Conservation (phyloP, 2,329 filamentous ascomycete species). For the Fusarium xylarioides region DNA sequence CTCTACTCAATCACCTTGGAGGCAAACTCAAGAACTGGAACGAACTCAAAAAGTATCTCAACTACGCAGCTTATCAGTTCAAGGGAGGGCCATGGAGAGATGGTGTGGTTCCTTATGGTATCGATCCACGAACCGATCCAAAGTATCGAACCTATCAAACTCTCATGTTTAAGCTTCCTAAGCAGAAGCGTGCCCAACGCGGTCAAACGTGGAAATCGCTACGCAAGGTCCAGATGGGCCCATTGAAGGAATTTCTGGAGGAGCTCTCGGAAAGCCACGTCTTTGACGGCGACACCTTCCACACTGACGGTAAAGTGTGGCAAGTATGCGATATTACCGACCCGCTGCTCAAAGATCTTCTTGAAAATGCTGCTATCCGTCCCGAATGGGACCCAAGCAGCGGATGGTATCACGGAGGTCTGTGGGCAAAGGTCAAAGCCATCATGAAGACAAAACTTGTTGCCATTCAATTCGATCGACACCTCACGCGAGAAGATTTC, state of each 20-base stretch:
- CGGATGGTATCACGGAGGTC: constrained; percentile 86
- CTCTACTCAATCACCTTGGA: constrained; percentile 76
- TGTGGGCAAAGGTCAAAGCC: constrained; percentile 83
- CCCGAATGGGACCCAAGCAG: constrained; percentile 69
- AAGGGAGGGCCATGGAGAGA: constrained; percentile 92
- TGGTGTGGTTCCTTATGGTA: constrained; percentile 82
- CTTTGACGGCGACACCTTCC: constrained; percentile 81
- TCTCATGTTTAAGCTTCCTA: constrained; percentile 80
- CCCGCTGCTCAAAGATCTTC: constrained; percentile 72
- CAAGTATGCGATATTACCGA: constrained; percentile 94
- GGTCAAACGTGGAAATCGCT: constrained; percentile 61
- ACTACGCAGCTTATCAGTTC: constrained; percentile 92
- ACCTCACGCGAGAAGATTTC: constrained; percentile 54
- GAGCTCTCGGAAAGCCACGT: constrained; percentile 69
- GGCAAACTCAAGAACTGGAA: constrained; percentile 61
- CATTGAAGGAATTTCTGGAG: constrained; percentile 51
- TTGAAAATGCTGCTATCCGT: constrained; percentile 70
- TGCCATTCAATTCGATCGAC: constrained; percentile 66
- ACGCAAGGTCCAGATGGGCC: constrained; percentile 51
- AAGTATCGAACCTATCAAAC: constrained; percentile 87
- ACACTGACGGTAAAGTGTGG: constrained; percentile 88
- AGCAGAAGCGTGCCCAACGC: constrained; percentile 57
- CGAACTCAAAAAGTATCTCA: constrained; percentile 76
- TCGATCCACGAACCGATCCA: constrained; percentile 83
- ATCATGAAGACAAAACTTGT: constrained; percentile 90